Evolutionary conservation across 495 filamentous ascomycete genomes (phyloP).

Genomic region (Hypoxylon trugodes): DNA sequence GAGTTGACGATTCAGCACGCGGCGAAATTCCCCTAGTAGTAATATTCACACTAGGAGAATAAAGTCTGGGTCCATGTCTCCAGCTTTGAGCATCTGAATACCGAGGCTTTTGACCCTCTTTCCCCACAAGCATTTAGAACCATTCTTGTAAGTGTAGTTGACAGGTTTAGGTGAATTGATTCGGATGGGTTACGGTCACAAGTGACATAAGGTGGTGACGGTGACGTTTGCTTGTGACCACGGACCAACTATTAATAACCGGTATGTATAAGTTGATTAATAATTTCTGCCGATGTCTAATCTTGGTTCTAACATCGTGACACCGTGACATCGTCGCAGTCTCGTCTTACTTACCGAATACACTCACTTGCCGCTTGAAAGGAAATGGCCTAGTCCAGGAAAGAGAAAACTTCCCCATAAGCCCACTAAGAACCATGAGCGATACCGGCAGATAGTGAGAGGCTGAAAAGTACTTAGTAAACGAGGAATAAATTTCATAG

Average conservation of each 20-base stretch:
- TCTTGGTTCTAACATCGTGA: too few relatives aligned
- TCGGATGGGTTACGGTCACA: too few relatives aligned
- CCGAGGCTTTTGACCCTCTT: constrained; percentile 10
- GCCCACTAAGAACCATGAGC: not conserved
- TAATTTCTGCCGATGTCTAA: too few relatives aligned
- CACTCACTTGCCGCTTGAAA: too few relatives aligned
- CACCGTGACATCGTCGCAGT: too few relatives aligned
- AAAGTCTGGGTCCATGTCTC: constrained; percentile 13
- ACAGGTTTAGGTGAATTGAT: too few relatives aligned
- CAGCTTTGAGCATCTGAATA: constrained; percentile 14
- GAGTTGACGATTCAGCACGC: constrained; percentile 11
- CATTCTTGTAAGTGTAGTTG: too few relatives aligned
- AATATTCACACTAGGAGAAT: constrained; percentile 4
- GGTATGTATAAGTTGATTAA: too few relatives aligned
- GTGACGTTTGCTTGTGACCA: not conserved
- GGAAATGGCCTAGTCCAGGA: not conserved
- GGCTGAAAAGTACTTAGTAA: constrained; percentile 26
- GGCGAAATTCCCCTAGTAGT: constrained; percentile 12
- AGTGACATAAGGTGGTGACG: too few relatives aligned
- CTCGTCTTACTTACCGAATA: too few relatives aligned
- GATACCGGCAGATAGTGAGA: constrained; percentile 9
- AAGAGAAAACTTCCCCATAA: not conserved
- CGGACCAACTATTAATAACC: not conserved
- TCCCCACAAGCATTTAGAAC: constrained; percentile 12
- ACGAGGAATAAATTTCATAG: constrained; percentile 9